Percentiles rank a stretch among this genome's conserved stretches.
Evolutionary conservation across 768 basidiomycete genomes (phyloP).

Genomic region (Leccinum subgranulosum): DNA sequence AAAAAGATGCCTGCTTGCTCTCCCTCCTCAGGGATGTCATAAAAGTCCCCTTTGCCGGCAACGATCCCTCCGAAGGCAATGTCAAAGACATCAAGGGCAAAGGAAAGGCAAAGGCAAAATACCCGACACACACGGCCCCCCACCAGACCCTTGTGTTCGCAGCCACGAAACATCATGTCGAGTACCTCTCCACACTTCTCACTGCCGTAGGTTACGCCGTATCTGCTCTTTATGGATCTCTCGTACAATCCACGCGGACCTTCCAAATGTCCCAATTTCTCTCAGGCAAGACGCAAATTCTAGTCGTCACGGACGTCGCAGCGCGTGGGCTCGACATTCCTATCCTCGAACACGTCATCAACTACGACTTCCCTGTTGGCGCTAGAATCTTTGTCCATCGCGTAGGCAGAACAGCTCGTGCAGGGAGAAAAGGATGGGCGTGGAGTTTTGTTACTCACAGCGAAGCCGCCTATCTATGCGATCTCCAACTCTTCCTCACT

Average conservation of each 20-base stretch:
- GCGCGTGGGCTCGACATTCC: conserved; percentile 99
- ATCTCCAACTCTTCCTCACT: conserved; percentile 89
- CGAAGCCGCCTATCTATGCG: conserved; percentile 88
- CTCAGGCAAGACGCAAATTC: conserved; percentile 68
- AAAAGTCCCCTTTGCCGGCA: conserved; percentile 61
- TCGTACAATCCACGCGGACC: conserved; percentile 88
- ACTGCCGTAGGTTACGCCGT: conserved; percentile 80
- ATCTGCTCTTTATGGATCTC: conserved; percentile 93
- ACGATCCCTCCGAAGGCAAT: conserved; percentile 18
- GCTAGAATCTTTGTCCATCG: conserved; percentile 94
- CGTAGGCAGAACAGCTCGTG: conserved; percentile 94
- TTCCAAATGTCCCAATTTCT: conserved; percentile 92
- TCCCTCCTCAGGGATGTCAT: conserved; percentile 85
- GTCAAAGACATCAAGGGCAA: conserved; percentile 46
- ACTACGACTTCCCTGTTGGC: conserved; percentile 97
- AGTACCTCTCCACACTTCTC: conserved; percentile 82
- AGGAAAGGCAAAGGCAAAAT: conserved; percentile 47
- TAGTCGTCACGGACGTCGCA: conserved; percentile 97
- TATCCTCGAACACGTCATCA: conserved; percentile 92
- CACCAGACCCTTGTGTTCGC: conserved; percentile 94
- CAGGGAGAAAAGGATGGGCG: conserved; percentile 93
- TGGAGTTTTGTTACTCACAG: conserved; percentile 88
- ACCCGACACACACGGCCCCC: conserved; percentile 53
- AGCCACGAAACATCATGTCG: conserved; percentile 98
- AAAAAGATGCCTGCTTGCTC: conserved; percentile 92